Evolutionary conservation across 257 asterid species (phyloP), one percentile per base, ranked within the genome.

Genomic region (Leonotis leonurus): DNA sequence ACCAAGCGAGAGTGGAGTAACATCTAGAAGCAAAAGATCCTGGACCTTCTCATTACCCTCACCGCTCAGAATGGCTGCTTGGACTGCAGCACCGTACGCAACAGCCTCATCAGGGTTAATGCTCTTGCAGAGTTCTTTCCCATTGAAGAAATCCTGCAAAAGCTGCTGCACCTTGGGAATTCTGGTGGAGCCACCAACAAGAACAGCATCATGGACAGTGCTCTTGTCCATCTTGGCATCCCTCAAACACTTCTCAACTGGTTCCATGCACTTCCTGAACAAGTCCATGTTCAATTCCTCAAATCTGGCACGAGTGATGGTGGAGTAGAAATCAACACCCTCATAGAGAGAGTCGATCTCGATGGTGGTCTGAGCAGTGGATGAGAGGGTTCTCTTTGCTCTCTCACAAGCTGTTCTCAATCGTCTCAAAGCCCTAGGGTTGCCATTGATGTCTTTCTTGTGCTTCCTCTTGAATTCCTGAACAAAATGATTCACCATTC

Each of bases 171-270:
- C 82, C 40, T 77, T 77, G n/a, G 81, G 81, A 33, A 77, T 77
- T 44, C 81, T 72, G 9, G 79, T 73, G 2, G 82, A 77, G 8
- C 82, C 82, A 69, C 82, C 79, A 52, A 77, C 79, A 44, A 77
- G 82, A 22, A 84, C 92, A 14, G 78, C 95, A 66, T 86, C 92
- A 9, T 84, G 92, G 41, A 86, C 48, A 2, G 65, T 68, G 83
- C 95, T 88, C 77, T 88, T 88, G 70, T 85, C 94, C 96, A 88
- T 85, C 83, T 88, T 85, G 3, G 94, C 96, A 73, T 83, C 96
- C 78, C 91, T 79, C 78, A 85, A 73, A 70, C 96, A 88, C 72
- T 88, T 85, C 81, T 88, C 94, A n/a, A 88, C 96, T 0, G 91
- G 96, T 21, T 88, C 94, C 91, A 88, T 83, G 63, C 96, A 85